A percentile compares a stretch with the other conserved stretches of the same genome.
Conservation (phyloP, 805 yeast species). For the Candida anglica region DNA sequence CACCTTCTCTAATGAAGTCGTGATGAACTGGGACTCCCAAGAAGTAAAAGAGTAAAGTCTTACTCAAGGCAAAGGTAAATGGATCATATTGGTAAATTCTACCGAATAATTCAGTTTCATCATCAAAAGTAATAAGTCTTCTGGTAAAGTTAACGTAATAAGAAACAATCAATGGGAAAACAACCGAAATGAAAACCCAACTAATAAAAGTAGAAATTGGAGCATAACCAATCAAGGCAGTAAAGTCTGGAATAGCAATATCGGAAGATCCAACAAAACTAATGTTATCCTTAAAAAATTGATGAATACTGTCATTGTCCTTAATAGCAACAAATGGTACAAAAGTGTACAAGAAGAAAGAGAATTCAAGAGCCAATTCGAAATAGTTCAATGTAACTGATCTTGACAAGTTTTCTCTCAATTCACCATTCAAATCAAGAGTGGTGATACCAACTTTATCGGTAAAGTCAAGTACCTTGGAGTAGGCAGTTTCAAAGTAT, state of each 20-base stretch:
- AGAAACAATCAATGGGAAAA: constrained; percentile 40
- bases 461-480: constrained; percentile 25
- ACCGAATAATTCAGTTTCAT: constrained; percentile 28
- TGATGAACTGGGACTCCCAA: constrained; percentile 28
- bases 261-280: constrained; percentile 16
- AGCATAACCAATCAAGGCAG: constrained; percentile 24
- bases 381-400: constrained; percentile 32
- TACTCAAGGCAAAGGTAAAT: constrained; percentile 46
- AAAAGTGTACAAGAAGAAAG: constrained; percentile 27
- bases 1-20: constrained; percentile 19
- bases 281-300: constrained; percentile 29
- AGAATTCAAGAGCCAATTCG: constrained; percentile 24
- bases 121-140: constrained; percentile 32
- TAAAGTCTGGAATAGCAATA: constrained; percentile 31
- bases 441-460: constrained; percentile 34
- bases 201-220: constrained; percentile 26
- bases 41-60: constrained; percentile 39
- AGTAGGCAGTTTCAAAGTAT: constrained; percentile 18
- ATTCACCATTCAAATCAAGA: constrained; percentile 29
- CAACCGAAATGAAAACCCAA: constrained; percentile 41
- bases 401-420: constrained; percentile 37
- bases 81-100: constrained; percentile 50
- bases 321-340: constrained; percentile 33
- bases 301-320: constrained; percentile 33
- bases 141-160: constrained; percentile 52